These are phyloP conservation scores for Platanthera zijinensis DNA, from an alignment of 106 monocot species.

Conservation along the genomic window DNA sequence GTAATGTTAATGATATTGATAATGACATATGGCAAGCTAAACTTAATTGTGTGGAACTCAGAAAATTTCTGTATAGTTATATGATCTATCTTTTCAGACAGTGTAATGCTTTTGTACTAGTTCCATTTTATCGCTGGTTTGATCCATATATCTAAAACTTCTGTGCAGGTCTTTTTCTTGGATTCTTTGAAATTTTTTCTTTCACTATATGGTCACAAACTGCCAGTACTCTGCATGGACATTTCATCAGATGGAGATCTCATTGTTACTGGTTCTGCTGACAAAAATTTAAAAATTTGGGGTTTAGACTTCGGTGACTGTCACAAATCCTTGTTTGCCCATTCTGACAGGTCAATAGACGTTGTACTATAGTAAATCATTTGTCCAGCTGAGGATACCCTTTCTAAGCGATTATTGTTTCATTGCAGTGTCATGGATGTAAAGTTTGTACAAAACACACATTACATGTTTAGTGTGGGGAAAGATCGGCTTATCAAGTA, in stretches of 20 bases:
- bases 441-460: constrained; percentile 82
- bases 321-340: constrained; percentile 91
- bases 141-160: not conserved
- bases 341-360: constrained; percentile 65
- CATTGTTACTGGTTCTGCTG: constrained; percentile 88
- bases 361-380: not conserved
- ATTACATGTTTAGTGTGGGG: constrained; percentile 92
- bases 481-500: constrained; percentile 91
- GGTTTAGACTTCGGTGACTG: constrained; percentile 98
- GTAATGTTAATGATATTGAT: not conserved
- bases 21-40: not conserved
- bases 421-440: constrained; percentile 80
- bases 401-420: not conserved
- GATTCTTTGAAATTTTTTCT: constrained; percentile 76
- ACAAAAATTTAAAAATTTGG: constrained; percentile 97
- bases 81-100: not conserved
- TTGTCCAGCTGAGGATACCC: not conserved
- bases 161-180: constrained; percentile 71
- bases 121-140: not conserved
- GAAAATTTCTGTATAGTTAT: not conserved
- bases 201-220: constrained; percentile 84
- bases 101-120: not conserved
- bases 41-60: not conserved
- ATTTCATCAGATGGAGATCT: constrained; percentile 95
- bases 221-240: constrained; percentile 91